Evolutionary conservation across 2,329 filamentous ascomycete species (phyloP).

Genomic region (Akanthomyces uredinophilus): DNA sequence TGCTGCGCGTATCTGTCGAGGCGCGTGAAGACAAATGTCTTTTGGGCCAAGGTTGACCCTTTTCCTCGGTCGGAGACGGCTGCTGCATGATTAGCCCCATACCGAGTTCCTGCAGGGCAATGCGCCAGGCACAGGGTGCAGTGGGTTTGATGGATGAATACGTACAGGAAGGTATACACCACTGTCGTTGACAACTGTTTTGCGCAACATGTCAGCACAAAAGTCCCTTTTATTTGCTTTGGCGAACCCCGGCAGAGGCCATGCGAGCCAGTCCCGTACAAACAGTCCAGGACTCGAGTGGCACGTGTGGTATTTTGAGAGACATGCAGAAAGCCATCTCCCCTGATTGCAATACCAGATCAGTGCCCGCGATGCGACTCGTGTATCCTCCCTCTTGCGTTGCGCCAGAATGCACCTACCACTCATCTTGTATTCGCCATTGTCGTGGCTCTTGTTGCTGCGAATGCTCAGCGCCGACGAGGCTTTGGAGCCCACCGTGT

Average conservation of each 20-base stretch:
- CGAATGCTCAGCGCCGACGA: conserved; percentile 59
- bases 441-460: conserved; percentile 56
- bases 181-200: conserved; percentile 85
- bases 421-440: conserved; percentile 73
- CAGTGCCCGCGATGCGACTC: conserved; percentile 6
- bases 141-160: neutral
- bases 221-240: neutral
- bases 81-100: conserved; percentile 29
- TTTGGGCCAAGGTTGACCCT: conserved; percentile 64
- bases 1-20: conserved; percentile 53
- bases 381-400: neutral
- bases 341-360: neutral
- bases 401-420: conserved; percentile 45
- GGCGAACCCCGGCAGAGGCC: neutral
- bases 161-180: conserved; percentile 89
- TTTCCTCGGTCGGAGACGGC: conserved; percentile 87
- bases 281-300: neutral
- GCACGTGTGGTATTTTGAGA: neutral
- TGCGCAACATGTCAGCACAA: conserved; percentile 18
- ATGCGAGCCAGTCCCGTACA: neutral
- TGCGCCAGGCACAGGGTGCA: neutral
- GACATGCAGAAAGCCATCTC: neutral
- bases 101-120: neutral
- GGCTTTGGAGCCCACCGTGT: conserved; percentile 57
- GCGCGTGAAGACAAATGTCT: conserved; percentile 47